phyloP scores from a whole-genome alignment of 805 yeast genomes.

The Kazachstania africana region DNA sequence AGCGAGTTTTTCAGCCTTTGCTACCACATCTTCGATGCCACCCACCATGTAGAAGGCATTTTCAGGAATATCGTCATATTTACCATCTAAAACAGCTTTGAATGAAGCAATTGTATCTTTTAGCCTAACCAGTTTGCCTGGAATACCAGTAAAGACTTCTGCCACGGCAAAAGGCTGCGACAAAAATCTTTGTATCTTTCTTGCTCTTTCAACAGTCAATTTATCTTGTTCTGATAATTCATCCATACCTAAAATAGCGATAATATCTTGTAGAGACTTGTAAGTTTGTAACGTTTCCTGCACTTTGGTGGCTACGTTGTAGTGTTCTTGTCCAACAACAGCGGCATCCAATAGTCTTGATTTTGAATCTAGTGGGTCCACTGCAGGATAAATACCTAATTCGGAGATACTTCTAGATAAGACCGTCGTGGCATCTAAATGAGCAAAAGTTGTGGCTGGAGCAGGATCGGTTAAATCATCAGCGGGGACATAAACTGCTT shows the following conservation, averaged over 20 bases:
- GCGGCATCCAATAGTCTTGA: slow-evolving; percentile 96
- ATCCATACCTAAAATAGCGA: slow-evolving; percentile 99
- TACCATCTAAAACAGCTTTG: slow-evolving; percentile 96
- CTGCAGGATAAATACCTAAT: slow-evolving; percentile 99
- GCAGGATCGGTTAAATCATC: slow-evolving; percentile 99
- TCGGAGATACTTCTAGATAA: slow-evolving; percentile 99
- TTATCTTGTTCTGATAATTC: slow-evolving; percentile 98
- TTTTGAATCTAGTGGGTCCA: slow-evolving; percentile 99
- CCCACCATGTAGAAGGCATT: slow-evolving; percentile 99
- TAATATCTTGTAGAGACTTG: slow-evolving; percentile 99
- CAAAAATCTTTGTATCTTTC: slow-evolving; percentile 99
- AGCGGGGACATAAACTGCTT: slow-evolving; percentile 99
- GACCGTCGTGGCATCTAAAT: slow-evolving; percentile 99
- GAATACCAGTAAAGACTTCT: slow-evolving; percentile 99
- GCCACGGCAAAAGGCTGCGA: slow-evolving; percentile 99
- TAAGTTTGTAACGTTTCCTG: slow-evolving; percentile 99
- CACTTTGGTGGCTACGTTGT: slow-evolving; percentile 85
- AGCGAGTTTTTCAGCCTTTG: slow-evolving; percentile 98
- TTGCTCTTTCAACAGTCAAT: slow-evolving; percentile 99
- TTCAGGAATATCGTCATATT: slow-evolving; percentile 98
- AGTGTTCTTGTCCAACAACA: slow-evolving; percentile 98
- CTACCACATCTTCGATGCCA: slow-evolving; percentile 96
- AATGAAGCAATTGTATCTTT: slow-evolving; percentile 90
- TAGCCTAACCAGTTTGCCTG: slow-evolving; percentile 94
- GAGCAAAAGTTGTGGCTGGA: slow-evolving; percentile 99